These are phyloP conservation scores for Corymbia maculata DNA, from an alignment of 345 rosid species.

Conservation along the genomic window DNA sequence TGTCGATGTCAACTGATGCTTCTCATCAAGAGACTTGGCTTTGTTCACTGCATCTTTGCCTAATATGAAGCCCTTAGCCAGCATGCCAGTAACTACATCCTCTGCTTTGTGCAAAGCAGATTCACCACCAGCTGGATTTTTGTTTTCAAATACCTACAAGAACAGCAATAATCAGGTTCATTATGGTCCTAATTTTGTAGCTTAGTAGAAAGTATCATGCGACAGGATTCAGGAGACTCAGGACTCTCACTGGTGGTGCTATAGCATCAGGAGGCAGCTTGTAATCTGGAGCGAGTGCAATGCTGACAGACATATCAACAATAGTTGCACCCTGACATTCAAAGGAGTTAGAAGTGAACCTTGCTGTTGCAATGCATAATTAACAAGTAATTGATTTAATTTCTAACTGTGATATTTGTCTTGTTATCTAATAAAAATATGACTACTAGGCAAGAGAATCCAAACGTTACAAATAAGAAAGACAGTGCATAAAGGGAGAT, in stretches of 20 bases:
- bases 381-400: not conserved
- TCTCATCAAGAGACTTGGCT: constrained; percentile 83
- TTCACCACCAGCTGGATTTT: constrained; percentile 45
- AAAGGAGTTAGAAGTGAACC: not conserved
- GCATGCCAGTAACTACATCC: constrained; percentile 85
- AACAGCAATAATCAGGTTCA: not conserved
- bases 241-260: constrained; percentile 40
- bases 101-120: constrained; percentile 77
- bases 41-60: constrained; percentile 89
- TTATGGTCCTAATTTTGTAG: not conserved
- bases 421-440: not conserved
- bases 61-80: constrained; percentile 82
- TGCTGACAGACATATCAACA: constrained; percentile 66
- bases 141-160: constrained; percentile 36
- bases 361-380: not conserved
- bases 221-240: not conserved
- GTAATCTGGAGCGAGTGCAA: constrained; percentile 65
- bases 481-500: not conserved
- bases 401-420: not conserved
- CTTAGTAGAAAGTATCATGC: not conserved
- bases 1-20: constrained; percentile 78
- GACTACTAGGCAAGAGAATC: not conserved
- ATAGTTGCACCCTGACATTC: constrained; percentile 84
- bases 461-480: not conserved
- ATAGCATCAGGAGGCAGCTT: constrained; percentile 71